Percentiles rank a stretch among this genome's conserved stretches.
These are phyloP conservation scores for Ganoderma meredithae DNA, from an alignment of 1,284 basidiomycete species.

Conservation along the genomic window DNA sequence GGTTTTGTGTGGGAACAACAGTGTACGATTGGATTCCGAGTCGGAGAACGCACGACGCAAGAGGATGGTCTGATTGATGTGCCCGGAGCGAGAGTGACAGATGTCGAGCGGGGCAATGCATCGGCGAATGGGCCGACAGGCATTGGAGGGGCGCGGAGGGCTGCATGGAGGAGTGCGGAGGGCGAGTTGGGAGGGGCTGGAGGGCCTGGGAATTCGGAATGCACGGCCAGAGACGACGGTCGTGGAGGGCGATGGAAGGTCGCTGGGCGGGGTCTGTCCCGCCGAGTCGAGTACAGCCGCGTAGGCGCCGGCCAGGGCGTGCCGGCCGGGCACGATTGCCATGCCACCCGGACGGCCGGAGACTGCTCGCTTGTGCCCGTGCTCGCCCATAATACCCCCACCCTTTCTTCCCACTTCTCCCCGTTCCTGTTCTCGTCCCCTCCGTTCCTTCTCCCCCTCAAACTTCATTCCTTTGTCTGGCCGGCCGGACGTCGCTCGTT, in stretches of 20 bases:
- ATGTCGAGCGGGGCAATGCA: conserved; percentile 24
- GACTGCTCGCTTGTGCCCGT: conserved; percentile 18
- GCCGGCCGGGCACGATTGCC: conserved; percentile 22
- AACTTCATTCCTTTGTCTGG: conserved; percentile 52
- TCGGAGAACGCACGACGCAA: neutral
- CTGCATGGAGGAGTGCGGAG: conserved; percentile 11
- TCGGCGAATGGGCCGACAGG: conserved; percentile 14
- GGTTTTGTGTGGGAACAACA: conserved; percentile 12
- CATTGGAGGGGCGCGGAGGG: conserved; percentile 11
- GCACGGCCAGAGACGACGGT: neutral
- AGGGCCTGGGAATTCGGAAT: neutral
- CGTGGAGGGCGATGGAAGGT: neutral
- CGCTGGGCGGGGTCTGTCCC: conserved; percentile 14
- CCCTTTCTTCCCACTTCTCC: conserved; percentile 30
- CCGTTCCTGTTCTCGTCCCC: conserved; percentile 31
- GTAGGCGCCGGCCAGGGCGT: conserved; percentile 15
- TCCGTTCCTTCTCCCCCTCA: conserved; percentile 32
- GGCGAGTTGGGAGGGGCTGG: neutral
- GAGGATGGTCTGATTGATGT: conserved; percentile 26
- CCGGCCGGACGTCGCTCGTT: conserved; percentile 55
- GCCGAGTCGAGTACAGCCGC: conserved; percentile 21
- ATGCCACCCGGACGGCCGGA: conserved; percentile 32
- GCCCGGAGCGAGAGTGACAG: conserved; percentile 27
- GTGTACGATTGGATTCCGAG: conserved; percentile 26
- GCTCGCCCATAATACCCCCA: conserved; percentile 28